Conservation (phyloP, 306 rosid genomes). For the Ziziphus jujuba region DNA sequence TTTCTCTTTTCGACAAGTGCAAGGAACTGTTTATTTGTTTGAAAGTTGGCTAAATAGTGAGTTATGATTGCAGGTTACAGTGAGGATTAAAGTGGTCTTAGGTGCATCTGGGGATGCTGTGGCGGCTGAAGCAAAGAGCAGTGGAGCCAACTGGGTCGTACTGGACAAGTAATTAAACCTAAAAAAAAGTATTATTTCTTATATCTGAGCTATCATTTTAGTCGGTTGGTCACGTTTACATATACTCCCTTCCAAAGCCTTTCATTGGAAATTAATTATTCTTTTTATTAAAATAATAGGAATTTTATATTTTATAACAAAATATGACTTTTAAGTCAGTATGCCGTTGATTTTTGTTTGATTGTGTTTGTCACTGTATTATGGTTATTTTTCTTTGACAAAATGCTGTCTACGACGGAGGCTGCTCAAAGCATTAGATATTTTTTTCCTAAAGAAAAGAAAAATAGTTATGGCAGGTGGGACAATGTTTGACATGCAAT, state of each 20-base stretch:
- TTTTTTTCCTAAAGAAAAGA: not conserved
- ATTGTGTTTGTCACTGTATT: not conserved
- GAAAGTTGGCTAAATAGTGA: not conserved
- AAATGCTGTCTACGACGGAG: not conserved
- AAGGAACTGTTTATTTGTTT: not conserved
- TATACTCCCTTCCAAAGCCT: not conserved
- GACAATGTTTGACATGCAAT: no score
- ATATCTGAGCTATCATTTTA: conserved; percentile 50
- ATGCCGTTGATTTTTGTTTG: no score
- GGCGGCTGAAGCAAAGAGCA: conserved; percentile 85
- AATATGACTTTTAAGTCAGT: no score
- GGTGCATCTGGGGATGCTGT: conserved; percentile 75
- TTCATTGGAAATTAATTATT: not conserved
- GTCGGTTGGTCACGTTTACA: conserved; percentile 24
- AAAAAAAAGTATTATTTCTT: conserved; percentile 67
- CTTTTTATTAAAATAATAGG: not conserved
- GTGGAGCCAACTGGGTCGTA: conserved; percentile 90
- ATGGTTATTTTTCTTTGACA: not conserved
- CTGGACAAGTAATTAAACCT: conserved; percentile 94
- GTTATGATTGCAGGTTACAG: conserved; percentile 64
- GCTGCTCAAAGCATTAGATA: not conserved
- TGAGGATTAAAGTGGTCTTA: conserved; percentile 83
- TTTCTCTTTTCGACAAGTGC: not conserved
- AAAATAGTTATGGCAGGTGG: no score
- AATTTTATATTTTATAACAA: not conserved